Base-by-base conservation (phyloP, 2,329 filamentous ascomycete genomes). In the Basipetospora chlamydospora region DNA sequence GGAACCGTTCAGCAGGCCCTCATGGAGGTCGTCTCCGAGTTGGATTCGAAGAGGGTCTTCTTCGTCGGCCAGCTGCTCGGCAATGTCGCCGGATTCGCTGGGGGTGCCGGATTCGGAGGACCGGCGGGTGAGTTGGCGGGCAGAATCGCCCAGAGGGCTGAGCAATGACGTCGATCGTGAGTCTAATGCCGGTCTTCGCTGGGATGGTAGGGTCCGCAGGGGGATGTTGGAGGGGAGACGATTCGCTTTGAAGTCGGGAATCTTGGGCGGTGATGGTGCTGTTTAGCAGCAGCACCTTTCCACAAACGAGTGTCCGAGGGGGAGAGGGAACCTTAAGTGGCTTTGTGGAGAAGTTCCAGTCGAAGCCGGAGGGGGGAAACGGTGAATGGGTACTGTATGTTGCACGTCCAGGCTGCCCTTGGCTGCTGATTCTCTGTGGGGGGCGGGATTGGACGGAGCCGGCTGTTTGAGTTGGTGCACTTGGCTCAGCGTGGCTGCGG, bases 41-140 rank as follows among this genome's bases (percentile, higher is more conserved):
- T 73, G 77, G 47, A 76, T 72, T 47, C 73, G 77, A 47, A 93
- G 68, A 41, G 85, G 83, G 56, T 94, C 84, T 59, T 88, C 76
- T 51, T 77, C 76, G 64, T 82, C 79, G 50, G 74, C 81, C 48
- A 87, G 69, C 67, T 92, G 88, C 63, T 95, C 88, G 51, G 84
- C 85, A 50, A 96, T 74, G 60, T 96, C 90, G 52, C 86, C 88
- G 30, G 88, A 94, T 58, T 95, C 86, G 53, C 83, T 87, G 86
- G 85, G 95, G 49, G 82, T 75, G 9, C 36, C 37, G 41, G 78
- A 84, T 43, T 64, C 62, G 57, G 83, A 82, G 12, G 33, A 29
- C 33, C 28, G 32, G 25, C 39, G 48, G 62, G 63, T 49, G 51
- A 51, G 46, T 51, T 53, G 46, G 51, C 56, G 31, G 68, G 36